Percentiles rank a stretch among this genome's conserved stretches.
Evolutionary conservation across 2,329 filamentous ascomycete genomes (phyloP).

Genomic region (Ceratocystis huliohia): DNA sequence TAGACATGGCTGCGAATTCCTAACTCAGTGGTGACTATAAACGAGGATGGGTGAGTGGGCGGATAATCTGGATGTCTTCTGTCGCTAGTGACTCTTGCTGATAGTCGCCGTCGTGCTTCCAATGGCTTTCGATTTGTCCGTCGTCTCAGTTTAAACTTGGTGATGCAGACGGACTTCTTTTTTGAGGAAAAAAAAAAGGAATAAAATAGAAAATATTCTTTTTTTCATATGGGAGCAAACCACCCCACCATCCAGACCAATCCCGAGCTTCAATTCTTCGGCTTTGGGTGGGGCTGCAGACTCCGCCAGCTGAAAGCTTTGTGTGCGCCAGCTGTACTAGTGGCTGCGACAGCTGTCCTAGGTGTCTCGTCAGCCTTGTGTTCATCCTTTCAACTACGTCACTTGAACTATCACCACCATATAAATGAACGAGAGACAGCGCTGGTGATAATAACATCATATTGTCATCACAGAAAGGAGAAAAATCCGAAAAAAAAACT

Average conservation of each 20-base stretch:
- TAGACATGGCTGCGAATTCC: conserved; percentile 53
- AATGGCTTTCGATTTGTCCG: too few species aligned
- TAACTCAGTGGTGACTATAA: not conserved
- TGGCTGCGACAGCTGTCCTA: not conserved
- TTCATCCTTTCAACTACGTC: not conserved
- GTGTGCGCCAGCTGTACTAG: conserved; percentile 1
- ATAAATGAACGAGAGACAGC: not conserved
- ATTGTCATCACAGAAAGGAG: conserved; percentile 3
- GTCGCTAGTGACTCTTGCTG: not conserved
- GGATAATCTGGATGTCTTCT: not conserved
- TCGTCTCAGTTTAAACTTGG: too few species aligned
- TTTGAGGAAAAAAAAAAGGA: not conserved
- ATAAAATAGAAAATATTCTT: not conserved
- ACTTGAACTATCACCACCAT: not conserved
- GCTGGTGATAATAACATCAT: not conserved
- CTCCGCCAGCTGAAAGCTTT: not conserved
- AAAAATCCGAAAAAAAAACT: conserved; percentile 14
- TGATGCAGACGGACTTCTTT: not conserved
- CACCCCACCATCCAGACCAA: conserved; percentile 10
- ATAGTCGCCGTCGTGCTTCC: not conserved
- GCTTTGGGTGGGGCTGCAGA: conserved; percentile 4
- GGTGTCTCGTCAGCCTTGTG: not conserved
- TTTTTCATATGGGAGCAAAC: not conserved
- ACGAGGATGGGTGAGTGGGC: not conserved
- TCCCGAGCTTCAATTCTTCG: conserved; percentile 5